Evolutionary conservation across 176 grass and related monocot species (phyloP), one percentile per base, ranked within the genome.

Genomic region (Paspalum notatum): DNA sequence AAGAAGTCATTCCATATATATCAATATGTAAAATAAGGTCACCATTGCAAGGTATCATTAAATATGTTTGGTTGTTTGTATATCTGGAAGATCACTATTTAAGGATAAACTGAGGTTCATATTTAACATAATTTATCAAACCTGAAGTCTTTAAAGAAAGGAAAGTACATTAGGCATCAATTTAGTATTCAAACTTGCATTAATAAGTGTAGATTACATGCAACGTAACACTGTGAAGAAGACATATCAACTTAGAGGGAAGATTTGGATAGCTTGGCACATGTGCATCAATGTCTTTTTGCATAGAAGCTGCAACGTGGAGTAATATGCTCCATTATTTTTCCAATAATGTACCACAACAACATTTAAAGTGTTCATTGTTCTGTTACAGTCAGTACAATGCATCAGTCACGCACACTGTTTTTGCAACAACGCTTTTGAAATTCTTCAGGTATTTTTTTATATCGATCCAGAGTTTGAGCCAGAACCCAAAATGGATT

Each of bases 391-490:
- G 74, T 74, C 52, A 61, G 55, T 47, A n/a, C 5, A 59, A 59
- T 12, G 6, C 6, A 51, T 39, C n/a, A n/a, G n/a, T n/a, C n/a
- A n/a, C n/a, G n/a, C n/a, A n/a, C n/a, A n/a, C 24, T 38, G n/a
- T n/a, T 65, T 20, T 51, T 40, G 66, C n/a, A 51, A 41, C 18
- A 11, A 45, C 59, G 12, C 18, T 25, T 37, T 49, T 62, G 43
- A 42, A 64, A 82, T 15, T 53, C 12, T 84, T 63, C 88, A 99
- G 96, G 93, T 99, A 58, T 95, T 99, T 71, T 99, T 99, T 84
- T 95, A 99, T 45, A 91, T 99, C 14, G 96, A 99, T 57, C 96
- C 96, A 0, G 96, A 99, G 79, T 99, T 93, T 80, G 96, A 95
- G 76, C 88, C 93, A 71, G 96, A 99, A 88, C 88, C 93, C 68